phyloP scores from a whole-genome alignment of 805 yeast genomes.

The Candida xyloterini region DNA sequence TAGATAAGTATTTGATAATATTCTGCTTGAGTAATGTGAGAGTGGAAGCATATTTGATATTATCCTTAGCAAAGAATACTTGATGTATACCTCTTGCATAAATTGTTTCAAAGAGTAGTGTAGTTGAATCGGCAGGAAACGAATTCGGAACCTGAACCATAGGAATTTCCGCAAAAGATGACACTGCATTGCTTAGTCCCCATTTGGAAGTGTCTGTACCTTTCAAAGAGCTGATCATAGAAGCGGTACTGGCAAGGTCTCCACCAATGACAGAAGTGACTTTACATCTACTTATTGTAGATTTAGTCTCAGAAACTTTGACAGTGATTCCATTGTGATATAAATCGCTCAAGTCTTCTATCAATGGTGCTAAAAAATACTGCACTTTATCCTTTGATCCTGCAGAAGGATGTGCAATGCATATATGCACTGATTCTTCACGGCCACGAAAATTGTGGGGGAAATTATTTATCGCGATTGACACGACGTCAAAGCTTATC shows the following conservation, averaged over 20 bases:
- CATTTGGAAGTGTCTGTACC: conserved; percentile 8
- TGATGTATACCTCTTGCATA: conserved; percentile 17
- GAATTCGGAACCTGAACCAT: conserved; percentile 8
- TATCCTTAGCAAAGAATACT: conserved; percentile 5
- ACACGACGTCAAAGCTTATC: conserved; percentile 6
- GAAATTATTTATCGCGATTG: conserved; percentile 12
- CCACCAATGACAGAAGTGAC: conserved; percentile 11
- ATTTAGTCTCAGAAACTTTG: background rate
- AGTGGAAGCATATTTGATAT: background rate
- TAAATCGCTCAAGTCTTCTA: conserved; percentile 14
- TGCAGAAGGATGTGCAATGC: conserved; percentile 10
- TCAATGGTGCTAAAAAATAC: conserved; percentile 16
- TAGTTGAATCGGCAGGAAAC: conserved; percentile 13
- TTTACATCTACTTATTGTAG: conserved; percentile 4
- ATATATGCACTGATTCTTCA: conserved; percentile 16
- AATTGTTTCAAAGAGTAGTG: conserved; percentile 10
- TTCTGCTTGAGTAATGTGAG: conserved; percentile 6
- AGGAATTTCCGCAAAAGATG: conserved; percentile 14
- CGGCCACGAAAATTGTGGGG: conserved; percentile 3
- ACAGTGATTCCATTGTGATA: conserved; percentile 10
- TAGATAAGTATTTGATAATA: conserved; percentile 2
- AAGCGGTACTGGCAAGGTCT: conserved; percentile 15
- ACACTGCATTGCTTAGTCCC: conserved; percentile 13
- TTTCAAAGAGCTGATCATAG: conserved; percentile 14
- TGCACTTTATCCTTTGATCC: conserved; percentile 9